Base-by-base conservation (phyloP, 2,329 filamentous ascomycete species). In the Fusarium sp. region DNA sequence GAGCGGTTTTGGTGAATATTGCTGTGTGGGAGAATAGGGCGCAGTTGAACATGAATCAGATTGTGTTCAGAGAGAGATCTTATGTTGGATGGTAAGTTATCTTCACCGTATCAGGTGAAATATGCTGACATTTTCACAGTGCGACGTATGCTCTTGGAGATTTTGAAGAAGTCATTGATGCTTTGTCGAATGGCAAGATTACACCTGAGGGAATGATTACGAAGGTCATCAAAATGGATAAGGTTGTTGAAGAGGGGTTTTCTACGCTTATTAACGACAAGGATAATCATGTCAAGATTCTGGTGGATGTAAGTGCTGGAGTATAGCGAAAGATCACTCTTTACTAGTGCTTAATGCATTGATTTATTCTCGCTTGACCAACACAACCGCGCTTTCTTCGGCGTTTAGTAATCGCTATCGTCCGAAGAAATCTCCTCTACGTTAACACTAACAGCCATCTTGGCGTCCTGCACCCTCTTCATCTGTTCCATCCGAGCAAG, bases 21-120 rank as follows among this genome's bases (percentile, higher is more conserved):
- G 63, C 63, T 16, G 63, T 66, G 1, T 66, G 63, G 63, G 63
- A 66, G 6, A 66, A 66, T 7, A 40, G 63, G 3, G 63, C 63
- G 0, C 54, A 66, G 6, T 45, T 66, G 25, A 66, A 60, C 29
- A 66, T 66, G 63, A 66, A 66, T 1, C 63, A 66, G 25, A 61
- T 66, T 4, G 63, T 66, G n/a, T 66, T 66, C 13, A 9, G 63
- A 4, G 63, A 66, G 4, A 14, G 63, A 12, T 66, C 61, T 18
- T 66, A 66, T 3, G 42, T 66, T 22, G 63, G 63, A 30, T 61
- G 63, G 63, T 54, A 30, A 54, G 63, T 41, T 16, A 2, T 24
- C n/a, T n/a, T n/a, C n/a, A n/a, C n/a, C n/a, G n/a, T n/a, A n/a
- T n/a, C n/a, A n/a, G n/a, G n/a, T n/a, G n/a, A n/a, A n/a, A n/a